Percentiles rank a stretch among this genome's conserved stretches.
phyloP scores from a whole-genome alignment of 176 grass and related monocot genomes.

The Musa acuminata region DNA sequence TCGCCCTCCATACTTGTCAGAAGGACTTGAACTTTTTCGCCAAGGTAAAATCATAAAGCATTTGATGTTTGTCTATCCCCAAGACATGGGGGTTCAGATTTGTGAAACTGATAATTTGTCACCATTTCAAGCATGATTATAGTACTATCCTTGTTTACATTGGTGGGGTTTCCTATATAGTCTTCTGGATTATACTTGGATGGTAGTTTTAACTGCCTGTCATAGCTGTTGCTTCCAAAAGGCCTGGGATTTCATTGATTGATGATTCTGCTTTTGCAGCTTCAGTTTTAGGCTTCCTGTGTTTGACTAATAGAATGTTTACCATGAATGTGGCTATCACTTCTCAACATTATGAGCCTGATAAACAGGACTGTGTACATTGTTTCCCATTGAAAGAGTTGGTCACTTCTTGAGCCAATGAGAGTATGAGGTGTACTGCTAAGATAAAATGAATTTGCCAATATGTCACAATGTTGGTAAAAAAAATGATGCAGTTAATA shows the following conservation, averaged over 20 bases:
- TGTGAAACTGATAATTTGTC: background rate
- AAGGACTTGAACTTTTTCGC: slow-evolving; percentile 66
- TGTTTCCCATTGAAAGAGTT: too few species aligned
- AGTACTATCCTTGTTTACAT: too few species aligned
- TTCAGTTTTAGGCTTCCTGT: background rate
- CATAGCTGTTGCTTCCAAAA: background rate
- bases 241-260: background rate
- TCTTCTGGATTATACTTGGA: background rate
- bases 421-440: too few species aligned
- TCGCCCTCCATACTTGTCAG: slow-evolving; percentile 50
- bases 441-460: too few species aligned
- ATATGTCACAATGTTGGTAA: too few species aligned
- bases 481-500: too few species aligned
- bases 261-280: background rate
- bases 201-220: background rate
- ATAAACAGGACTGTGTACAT: background rate
- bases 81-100: background rate
- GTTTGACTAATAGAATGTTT: background rate
- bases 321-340: too few species aligned
- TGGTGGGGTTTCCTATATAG: background rate
- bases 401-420: too few species aligned
- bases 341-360: background rate
- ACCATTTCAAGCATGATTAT: background rate
- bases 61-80: background rate
- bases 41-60: slow-evolving; percentile 35